phyloP scores from a whole-genome alignment of 805 yeast genomes.

The Nakazawaea peltata region DNA sequence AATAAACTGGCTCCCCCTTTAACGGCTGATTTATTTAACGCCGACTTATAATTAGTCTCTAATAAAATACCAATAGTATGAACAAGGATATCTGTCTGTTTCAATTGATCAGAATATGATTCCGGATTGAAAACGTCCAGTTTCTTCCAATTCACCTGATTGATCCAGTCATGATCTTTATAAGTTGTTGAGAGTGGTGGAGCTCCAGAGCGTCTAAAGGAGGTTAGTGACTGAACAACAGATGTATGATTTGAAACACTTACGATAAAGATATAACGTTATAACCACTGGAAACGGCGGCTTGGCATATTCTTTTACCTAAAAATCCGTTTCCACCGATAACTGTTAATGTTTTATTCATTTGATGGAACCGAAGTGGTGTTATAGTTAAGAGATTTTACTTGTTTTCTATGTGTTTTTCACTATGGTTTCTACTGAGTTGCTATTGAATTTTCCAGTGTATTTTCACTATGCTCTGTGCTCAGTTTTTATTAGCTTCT shows the following conservation, averaged over 20 bases:
- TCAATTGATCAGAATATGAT: conserved; percentile 40
- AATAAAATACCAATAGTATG: conserved; percentile 76
- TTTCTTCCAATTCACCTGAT: conserved; percentile 53
- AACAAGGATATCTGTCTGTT: conserved; percentile 57
- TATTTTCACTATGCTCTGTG: no score
- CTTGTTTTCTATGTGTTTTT: no score
- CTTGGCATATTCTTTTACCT: conserved; percentile 59
- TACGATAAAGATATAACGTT: conserved; percentile 59
- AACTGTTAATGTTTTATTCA: conserved; percentile 33
- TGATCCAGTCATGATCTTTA: conserved; percentile 37
- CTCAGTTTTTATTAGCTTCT: no score
- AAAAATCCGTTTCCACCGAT: conserved; percentile 88
- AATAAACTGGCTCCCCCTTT: conserved; percentile 12
- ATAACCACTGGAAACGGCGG: conserved; percentile 54
- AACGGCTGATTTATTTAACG: conserved; percentile 22
- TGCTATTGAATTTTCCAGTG: background rate
- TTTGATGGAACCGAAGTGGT: no score
- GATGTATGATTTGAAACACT: conserved; percentile 10
- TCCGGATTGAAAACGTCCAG: conserved; percentile 65
- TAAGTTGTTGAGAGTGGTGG: conserved; percentile 30
- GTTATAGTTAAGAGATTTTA: no score
- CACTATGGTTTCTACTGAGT: background rate
- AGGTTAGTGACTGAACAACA: background rate
- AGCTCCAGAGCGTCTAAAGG: conserved; percentile 39
- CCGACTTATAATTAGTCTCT: conserved; percentile 59